These are phyloP conservation scores for Phytophthora pinifolia DNA, from an alignment of 352 stramenopile genomes.

Conservation along the genomic window DNA sequence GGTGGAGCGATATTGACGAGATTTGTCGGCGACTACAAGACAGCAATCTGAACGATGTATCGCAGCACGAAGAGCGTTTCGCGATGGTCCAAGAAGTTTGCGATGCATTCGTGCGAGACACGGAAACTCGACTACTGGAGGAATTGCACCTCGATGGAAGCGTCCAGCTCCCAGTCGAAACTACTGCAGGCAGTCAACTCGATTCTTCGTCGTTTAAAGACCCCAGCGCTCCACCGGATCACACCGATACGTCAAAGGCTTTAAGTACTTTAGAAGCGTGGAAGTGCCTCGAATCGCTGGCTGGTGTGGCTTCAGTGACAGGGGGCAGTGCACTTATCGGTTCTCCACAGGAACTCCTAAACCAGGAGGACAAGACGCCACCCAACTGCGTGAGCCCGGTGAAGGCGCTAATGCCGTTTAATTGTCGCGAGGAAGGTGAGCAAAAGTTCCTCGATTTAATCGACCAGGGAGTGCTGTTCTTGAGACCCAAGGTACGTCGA, in stretches of 20 bases:
- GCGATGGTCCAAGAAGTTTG: conserved; percentile 48
- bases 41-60: conserved; percentile 21
- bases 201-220: background rate
- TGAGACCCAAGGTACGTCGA: conserved; percentile 64
- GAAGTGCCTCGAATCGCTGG: conserved; percentile 67
- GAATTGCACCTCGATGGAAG: conserved; percentile 47
- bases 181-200: background rate
- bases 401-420: conserved; percentile 62
- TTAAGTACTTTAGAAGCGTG: conserved; percentile 62
- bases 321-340: conserved; percentile 28
- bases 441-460: conserved; percentile 68
- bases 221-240: background rate
- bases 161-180: conserved; percentile 20
- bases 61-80: conserved; percentile 34
- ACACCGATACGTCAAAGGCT: conserved; percentile 22
- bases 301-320: conserved; percentile 29
- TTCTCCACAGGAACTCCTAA: conserved; percentile 49
- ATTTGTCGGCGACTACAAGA: conserved; percentile 43
- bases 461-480: conserved; percentile 47
- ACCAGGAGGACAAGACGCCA: conserved; percentile 36
- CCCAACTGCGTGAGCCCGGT: conserved; percentile 53
- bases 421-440: conserved; percentile 54
- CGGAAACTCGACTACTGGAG: conserved; percentile 26
- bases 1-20: conserved; percentile 61
- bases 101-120: conserved; percentile 36